These are phyloP conservation scores for Backusella morwellensis DNA, from an alignment of 192 early-diverging fungal species.

Conservation along the genomic window DNA sequence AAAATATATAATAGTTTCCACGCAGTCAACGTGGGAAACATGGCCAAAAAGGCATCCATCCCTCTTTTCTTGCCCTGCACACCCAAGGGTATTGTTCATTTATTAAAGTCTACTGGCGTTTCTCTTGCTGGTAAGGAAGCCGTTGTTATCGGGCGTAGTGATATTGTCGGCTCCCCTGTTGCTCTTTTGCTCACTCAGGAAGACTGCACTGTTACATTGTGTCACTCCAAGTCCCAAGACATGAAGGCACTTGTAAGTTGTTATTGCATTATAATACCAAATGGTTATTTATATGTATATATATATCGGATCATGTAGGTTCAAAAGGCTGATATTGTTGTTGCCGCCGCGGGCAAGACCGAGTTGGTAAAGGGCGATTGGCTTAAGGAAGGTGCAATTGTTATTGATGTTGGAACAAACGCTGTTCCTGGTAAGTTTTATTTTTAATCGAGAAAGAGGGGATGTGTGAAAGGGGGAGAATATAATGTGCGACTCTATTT, in stretches of 20 bases:
- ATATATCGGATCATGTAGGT: conserved; percentile 24
- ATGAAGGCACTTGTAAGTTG: conserved; percentile 70
- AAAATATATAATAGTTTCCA: conserved; percentile 68
- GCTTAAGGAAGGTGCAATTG: conserved; percentile 90
- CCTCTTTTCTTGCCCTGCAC: conserved; percentile 95
- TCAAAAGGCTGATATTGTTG: conserved; percentile 81
- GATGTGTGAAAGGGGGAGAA: not conserved
- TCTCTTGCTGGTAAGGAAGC: conserved; percentile 81
- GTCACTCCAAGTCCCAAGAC: conserved; percentile 83
- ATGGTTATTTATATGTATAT: not conserved
- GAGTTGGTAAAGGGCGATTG: conserved; percentile 89
- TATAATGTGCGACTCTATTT: not conserved
- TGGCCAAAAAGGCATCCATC: conserved; percentile 76
- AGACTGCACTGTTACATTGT: conserved; percentile 94
- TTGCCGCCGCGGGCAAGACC: conserved; percentile 84
- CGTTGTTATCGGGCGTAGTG: conserved; percentile 96
- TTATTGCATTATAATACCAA: not conserved
- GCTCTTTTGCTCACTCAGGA: conserved; percentile 74
- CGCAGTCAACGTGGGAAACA: conserved; percentile 86
- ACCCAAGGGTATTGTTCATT: conserved; percentile 89
- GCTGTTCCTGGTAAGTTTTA: conserved; percentile 56
- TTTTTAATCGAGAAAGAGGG: not conserved
- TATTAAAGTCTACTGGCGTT: conserved; percentile 61
- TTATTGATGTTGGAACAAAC: conserved; percentile 99
- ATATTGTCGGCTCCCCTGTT: conserved; percentile 94